Percentiles rank a stretch among this genome's conserved stretches.
These are phyloP conservation scores for Schizophyllum amplum DNA, from an alignment of 1,284 basidiomycete genomes.

Conservation along the genomic window DNA sequence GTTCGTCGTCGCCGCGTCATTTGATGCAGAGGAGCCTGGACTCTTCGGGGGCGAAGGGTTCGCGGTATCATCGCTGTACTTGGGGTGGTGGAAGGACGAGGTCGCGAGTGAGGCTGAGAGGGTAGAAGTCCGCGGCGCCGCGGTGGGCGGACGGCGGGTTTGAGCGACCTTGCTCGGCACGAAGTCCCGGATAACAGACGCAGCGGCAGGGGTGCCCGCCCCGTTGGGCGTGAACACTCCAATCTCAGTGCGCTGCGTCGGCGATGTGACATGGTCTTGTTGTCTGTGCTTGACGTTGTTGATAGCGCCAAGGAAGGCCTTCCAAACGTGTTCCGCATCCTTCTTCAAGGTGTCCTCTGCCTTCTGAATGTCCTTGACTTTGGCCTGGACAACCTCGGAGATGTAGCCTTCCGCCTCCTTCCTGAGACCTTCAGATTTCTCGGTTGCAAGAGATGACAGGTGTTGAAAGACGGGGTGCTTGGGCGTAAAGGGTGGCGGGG, in stretches of 20 bases:
- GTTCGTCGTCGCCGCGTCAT: not conserved
- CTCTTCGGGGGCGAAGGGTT: not conserved
- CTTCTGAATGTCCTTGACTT: constrained; percentile 47
- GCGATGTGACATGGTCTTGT: constrained; percentile 13
- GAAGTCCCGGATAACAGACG: constrained; percentile 39
- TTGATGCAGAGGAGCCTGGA: not conserved
- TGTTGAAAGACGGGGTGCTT: constrained; percentile 64
- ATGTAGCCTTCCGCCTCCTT: constrained; percentile 52
- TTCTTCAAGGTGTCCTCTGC: constrained; percentile 46
- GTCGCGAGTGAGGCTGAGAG: constrained; percentile 64
- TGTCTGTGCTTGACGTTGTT: constrained; percentile 30
- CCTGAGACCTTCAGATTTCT: constrained; percentile 47
- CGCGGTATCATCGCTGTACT: constrained; percentile 16
- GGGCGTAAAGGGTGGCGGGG: constrained; percentile 69
- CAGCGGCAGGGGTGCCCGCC: constrained; percentile 3
- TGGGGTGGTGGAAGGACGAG: constrained; percentile 50
- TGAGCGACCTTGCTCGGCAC: constrained; percentile 37
- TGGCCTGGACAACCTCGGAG: constrained; percentile 43
- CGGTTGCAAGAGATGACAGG: constrained; percentile 49
- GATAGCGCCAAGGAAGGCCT: constrained; percentile 43
- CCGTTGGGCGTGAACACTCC: constrained; percentile 1
- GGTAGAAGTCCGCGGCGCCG: constrained; percentile 41
- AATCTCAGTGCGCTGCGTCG: too few species aligned
- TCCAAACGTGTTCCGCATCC: constrained; percentile 60
- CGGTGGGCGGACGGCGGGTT: constrained; percentile 27